These are phyloP conservation scores for Cladosporium velox DNA, from an alignment of 2,329 filamentous ascomycete species.

Conservation along the genomic window DNA sequence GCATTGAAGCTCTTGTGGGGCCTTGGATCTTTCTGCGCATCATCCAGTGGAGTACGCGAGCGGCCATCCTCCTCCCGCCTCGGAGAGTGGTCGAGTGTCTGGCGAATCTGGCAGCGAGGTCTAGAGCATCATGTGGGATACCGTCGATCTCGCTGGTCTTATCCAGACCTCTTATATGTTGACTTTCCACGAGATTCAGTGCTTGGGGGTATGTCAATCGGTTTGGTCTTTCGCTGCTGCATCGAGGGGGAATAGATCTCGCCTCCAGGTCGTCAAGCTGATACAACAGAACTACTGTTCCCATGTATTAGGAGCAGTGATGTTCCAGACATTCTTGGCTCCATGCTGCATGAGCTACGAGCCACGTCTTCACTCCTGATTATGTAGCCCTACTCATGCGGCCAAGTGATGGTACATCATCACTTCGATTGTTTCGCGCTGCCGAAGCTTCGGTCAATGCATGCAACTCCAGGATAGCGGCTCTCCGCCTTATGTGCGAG, in stretches of 20 bases:
- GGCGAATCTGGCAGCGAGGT: neutral
- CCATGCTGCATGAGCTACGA: neutral
- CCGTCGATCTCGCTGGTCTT: neutral
- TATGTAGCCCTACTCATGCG: neutral
- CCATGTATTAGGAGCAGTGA: neutral
- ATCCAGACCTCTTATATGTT: neutral
- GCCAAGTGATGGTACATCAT: constrained; percentile 9
- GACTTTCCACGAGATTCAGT: neutral
- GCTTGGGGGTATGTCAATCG: neutral
- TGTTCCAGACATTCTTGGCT: neutral
- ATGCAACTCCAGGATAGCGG: constrained; percentile 15
- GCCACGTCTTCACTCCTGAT: neutral
- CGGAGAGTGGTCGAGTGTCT: neutral
- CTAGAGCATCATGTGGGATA: neutral
- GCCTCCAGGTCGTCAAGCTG: neutral
- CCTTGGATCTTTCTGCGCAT: constrained; percentile 1
- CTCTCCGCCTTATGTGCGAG: constrained; percentile 14
- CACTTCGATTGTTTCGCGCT: neutral
- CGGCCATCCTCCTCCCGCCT: neutral
- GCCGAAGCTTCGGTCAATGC: constrained; percentile 13
- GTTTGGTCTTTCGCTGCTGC: neutral
- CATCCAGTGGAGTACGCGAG: constrained; percentile 4
- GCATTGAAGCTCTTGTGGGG: constrained; percentile 15
- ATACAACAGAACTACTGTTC: neutral
- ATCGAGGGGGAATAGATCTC: neutral